Conservation (phyloP, 2,329 filamentous ascomycete genomes). For the Camillea tinctor region DNA sequence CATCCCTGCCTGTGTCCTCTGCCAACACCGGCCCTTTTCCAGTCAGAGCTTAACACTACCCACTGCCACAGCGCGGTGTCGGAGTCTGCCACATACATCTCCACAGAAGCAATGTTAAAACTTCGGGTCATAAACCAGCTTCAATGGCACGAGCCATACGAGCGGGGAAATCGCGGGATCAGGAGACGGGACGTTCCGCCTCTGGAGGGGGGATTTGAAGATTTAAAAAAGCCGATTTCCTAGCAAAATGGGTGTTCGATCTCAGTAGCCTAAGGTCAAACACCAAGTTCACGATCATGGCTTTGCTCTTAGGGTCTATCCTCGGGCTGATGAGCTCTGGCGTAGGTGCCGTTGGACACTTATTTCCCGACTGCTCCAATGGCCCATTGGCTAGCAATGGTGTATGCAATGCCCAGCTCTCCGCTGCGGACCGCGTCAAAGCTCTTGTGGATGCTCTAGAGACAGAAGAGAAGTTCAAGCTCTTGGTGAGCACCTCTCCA, state of each 20-base stretch:
- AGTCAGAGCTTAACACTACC: not conserved
- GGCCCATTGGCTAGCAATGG: constrained; percentile 23
- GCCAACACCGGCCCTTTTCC: not conserved
- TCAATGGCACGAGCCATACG: not conserved
- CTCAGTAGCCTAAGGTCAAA: not conserved
- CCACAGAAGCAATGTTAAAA: not conserved
- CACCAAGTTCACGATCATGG: constrained; percentile 10
- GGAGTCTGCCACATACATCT: not conserved
- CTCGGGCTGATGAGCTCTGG: constrained; percentile 21
- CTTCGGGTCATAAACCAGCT: not conserved
- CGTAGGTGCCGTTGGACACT: constrained; percentile 20
- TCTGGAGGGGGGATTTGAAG: no score
- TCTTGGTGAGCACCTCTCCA: constrained; percentile 33
- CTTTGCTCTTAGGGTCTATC: constrained; percentile 12
- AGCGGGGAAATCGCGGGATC: not conserved
- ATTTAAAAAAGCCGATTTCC: not conserved
- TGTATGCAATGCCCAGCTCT: constrained; percentile 23
- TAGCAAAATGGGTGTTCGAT: not conserved
- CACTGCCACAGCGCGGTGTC: not conserved
- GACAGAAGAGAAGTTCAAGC: constrained; percentile 23
- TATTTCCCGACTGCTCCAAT: constrained; percentile 24
- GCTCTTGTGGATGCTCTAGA: constrained; percentile 24
- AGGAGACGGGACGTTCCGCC: no score
- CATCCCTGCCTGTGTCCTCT: not conserved
- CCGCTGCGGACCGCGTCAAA: constrained; percentile 18